A percentile compares a stretch with the other conserved stretches of the same genome.
Evolutionary conservation across 805 yeast species (phyloP).

Genomic region (Ogataea trehaloabstinens): DNA sequence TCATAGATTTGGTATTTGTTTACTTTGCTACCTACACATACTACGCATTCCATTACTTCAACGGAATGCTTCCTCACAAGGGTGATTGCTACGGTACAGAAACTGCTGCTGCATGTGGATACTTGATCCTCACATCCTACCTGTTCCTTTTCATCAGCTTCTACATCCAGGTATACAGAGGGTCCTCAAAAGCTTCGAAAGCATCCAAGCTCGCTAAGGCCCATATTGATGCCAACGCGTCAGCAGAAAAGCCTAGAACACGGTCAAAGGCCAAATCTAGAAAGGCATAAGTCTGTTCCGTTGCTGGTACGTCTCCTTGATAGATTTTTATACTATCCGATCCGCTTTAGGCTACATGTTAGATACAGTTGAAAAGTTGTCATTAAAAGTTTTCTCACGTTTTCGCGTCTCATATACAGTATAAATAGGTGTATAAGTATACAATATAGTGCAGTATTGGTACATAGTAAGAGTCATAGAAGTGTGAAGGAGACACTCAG

Average conservation of each 20-base stretch:
- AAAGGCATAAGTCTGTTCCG: conserved; percentile 27
- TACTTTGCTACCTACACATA: conserved; percentile 93
- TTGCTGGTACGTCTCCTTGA: too few relatives aligned
- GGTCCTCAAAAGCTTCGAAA: conserved; percentile 33
- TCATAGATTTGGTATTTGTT: conserved; percentile 85
- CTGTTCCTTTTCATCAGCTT: conserved; percentile 87
- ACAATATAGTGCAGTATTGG: too few relatives aligned
- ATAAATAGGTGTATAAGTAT: too few relatives aligned
- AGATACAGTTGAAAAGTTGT: too few relatives aligned
- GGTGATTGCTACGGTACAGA: conserved; percentile 92
- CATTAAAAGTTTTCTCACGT: not conserved
- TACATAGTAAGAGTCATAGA: too few relatives aligned
- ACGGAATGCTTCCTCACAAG: conserved; percentile 61
- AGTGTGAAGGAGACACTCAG: too few relatives aligned
- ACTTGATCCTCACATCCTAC: conserved; percentile 82
- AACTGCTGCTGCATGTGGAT: conserved; percentile 90
- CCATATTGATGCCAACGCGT: conserved; percentile 12
- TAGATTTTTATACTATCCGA: too few relatives aligned
- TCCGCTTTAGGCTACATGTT: too few relatives aligned
- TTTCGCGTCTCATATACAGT: not conserved
- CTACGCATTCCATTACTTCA: conserved; percentile 69
- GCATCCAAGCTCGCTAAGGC: conserved; percentile 16
- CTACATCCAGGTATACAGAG: conserved; percentile 83
- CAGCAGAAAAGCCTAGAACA: conserved; percentile 13
- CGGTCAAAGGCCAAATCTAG: conserved; percentile 24